Evolutionary conservation across 1,284 basidiomycete genomes (phyloP).

Genomic region (Tremellales sp.): DNA sequence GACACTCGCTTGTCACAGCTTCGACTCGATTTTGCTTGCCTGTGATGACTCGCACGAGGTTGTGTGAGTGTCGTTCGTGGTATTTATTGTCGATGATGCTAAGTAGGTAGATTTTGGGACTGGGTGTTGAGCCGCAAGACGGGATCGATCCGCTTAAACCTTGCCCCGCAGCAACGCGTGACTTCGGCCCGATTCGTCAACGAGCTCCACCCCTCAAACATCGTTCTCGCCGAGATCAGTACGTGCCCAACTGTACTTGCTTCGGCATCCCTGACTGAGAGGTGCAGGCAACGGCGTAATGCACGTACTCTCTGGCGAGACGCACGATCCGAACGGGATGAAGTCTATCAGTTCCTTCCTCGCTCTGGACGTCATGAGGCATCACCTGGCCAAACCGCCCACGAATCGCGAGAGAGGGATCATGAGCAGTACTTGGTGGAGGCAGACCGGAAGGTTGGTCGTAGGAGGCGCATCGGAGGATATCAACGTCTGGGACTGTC

Average conservation of each 20-base stretch:
- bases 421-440: slow-evolving; percentile 31
- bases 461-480: slow-evolving; percentile 22
- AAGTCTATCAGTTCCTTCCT: slow-evolving; percentile 28
- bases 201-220: slow-evolving; percentile 31
- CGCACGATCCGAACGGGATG: slow-evolving; percentile 17
- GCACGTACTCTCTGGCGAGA: slow-evolving; percentile 24
- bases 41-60: slow-evolving; percentile 24
- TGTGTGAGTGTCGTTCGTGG: slow-evolving; percentile 11
- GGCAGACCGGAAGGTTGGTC: slow-evolving; percentile 25
- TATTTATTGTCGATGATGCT: neutral
- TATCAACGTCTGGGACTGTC: slow-evolving; percentile 38
- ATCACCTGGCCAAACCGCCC: neutral
- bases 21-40: slow-evolving; percentile 25
- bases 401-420: neutral
- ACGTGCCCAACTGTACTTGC: slow-evolving; percentile 3
- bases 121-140: slow-evolving; percentile 27
- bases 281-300: slow-evolving; percentile 30
- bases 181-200: slow-evolving; percentile 32
- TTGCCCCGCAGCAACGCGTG: slow-evolving; percentile 12
- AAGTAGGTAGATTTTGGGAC: slow-evolving; percentile 27
- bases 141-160: slow-evolving; percentile 18
- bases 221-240: slow-evolving; percentile 35
- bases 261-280: neutral
- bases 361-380: slow-evolving; percentile 18
- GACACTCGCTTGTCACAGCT: slow-evolving; percentile 27